Evolutionary conservation across 2,329 filamentous ascomycete species (phyloP).

Genomic region (Fusarium caatingaense): DNA sequence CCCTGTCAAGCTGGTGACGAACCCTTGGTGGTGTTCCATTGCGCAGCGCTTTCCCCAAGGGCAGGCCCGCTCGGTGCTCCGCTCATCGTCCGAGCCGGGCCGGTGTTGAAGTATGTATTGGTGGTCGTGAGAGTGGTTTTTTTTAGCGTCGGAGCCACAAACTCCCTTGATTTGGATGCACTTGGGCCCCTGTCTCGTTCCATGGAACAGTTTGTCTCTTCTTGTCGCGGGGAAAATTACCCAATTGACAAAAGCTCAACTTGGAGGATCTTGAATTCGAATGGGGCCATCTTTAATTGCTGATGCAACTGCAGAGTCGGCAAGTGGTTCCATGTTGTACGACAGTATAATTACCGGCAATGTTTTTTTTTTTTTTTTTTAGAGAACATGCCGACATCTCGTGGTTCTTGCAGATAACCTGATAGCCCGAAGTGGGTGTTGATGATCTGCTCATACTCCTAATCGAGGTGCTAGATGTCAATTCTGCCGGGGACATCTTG

Average conservation of each 20-base stretch:
- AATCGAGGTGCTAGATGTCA: background rate
- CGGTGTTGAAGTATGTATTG: conserved; percentile 33
- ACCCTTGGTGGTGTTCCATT: conserved; percentile 30
- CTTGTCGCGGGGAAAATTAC: conserved; percentile 27
- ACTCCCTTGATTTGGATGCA: conserved; percentile 31
- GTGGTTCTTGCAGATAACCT: background rate
- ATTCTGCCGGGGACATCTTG: background rate
- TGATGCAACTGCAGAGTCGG: conserved; percentile 5
- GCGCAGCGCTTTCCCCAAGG: conserved; percentile 19
- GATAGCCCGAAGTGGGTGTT: conserved; percentile 1
- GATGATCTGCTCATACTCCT: background rate
- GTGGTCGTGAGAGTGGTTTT: conserved; percentile 30
- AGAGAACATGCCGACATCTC: background rate
- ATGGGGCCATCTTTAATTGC: conserved; percentile 20
- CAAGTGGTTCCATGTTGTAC: conserved; percentile 1
- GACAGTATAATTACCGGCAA: background rate
- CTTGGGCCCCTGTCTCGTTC: conserved; percentile 26
- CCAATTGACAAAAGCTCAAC: conserved; percentile 23
- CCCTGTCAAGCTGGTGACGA: conserved; percentile 28
- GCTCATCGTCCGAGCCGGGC: conserved; percentile 46
- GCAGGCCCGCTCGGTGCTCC: conserved; percentile 42
- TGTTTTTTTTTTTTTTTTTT: too few relatives aligned
- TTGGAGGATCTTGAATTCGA: background rate
- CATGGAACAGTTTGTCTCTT: conserved; percentile 18
- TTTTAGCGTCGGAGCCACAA: conserved; percentile 35